Percentiles rank a stretch among this genome's conserved stretches.
phyloP scores from a whole-genome alignment of 2,329 filamentous ascomycete genomes.

The Paecilomyces dactylethromorphus region DNA sequence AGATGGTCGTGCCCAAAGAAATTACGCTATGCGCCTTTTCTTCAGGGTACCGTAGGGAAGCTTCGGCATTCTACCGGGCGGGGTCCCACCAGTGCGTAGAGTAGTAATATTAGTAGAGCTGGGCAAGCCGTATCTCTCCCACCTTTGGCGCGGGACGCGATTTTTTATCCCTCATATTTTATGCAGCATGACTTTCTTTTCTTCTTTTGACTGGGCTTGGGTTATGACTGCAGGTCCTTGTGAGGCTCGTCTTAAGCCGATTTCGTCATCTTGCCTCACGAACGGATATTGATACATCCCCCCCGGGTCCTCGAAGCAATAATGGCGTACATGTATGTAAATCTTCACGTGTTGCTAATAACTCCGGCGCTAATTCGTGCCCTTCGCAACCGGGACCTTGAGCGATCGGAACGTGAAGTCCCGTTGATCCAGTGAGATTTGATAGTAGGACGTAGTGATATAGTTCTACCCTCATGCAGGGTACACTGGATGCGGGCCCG shows the following conservation, averaged over 20 bases:
- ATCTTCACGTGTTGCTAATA: not conserved
- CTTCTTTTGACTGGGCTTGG: not conserved
- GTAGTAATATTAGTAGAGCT: not conserved
- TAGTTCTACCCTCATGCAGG: not conserved
- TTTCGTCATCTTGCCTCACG: not conserved
- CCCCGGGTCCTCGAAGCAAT: not conserved
- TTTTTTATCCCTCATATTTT: not conserved
- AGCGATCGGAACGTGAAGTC: not conserved
- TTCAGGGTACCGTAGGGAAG: not conserved
- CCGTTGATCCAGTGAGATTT: not conserved
- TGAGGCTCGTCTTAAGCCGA: not conserved
- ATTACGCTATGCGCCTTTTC: not conserved
- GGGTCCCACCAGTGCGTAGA: not conserved
- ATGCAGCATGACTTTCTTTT: not conserved
- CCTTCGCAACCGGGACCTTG: not conserved
- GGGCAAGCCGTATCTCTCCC: not conserved
- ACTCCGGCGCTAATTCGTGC: not conserved
- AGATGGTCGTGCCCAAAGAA: not conserved
- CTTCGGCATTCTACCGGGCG: not conserved
- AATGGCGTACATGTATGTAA: not conserved
- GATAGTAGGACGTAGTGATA: not conserved
- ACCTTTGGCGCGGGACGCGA: not conserved
- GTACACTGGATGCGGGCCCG: not conserved
- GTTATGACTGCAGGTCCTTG: not conserved
- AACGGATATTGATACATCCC: not conserved